Percentiles rank a stretch among this genome's conserved stretches.
Conservation (phyloP, 1,284 basidiomycete genomes). For the Neolentinus lepideus region DNA sequence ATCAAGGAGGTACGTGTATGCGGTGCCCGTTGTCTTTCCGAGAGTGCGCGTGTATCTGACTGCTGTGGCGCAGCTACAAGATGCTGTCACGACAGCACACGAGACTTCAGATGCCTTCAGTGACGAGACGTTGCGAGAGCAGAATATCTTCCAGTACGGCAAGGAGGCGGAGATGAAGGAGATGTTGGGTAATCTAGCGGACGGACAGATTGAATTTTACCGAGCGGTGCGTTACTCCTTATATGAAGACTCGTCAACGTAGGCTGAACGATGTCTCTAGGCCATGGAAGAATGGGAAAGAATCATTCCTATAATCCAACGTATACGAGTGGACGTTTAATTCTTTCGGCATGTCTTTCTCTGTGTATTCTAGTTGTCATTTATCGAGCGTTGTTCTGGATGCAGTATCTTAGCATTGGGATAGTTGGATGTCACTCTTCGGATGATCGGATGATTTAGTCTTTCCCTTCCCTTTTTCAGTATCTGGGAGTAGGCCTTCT, state of each 20-base stretch:
- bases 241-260: slow-evolving; percentile 4
- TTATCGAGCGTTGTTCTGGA: background rate
- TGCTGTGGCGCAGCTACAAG: slow-evolving; percentile 65
- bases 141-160: slow-evolving; percentile 81
- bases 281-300: slow-evolving; percentile 92
- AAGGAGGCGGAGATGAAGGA: slow-evolving; percentile 97
- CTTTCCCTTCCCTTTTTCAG: slow-evolving; percentile 17
- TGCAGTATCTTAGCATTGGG: background rate
- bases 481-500: slow-evolving; percentile 19
- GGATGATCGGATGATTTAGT: background rate
- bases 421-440: background rate
- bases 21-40: slow-evolving; percentile 4
- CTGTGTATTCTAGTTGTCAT: background rate
- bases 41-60: background rate
- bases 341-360: background rate
- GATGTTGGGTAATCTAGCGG: slow-evolving; percentile 80
- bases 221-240: slow-evolving; percentile 53
- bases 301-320: slow-evolving; percentile 81
- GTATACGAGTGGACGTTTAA: slow-evolving; percentile 79
- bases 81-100: slow-evolving; percentile 91
- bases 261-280: slow-evolving; percentile 26
- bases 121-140: slow-evolving; percentile 88
- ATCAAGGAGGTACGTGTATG: slow-evolving; percentile 78
- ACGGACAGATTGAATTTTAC: slow-evolving; percentile 94
- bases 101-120: slow-evolving; percentile 96